Percentiles rank a stretch among this genome's conserved stretches.
Conservation (phyloP, 1,139 yeast species). For the Pneumocystis sp. region DNA sequence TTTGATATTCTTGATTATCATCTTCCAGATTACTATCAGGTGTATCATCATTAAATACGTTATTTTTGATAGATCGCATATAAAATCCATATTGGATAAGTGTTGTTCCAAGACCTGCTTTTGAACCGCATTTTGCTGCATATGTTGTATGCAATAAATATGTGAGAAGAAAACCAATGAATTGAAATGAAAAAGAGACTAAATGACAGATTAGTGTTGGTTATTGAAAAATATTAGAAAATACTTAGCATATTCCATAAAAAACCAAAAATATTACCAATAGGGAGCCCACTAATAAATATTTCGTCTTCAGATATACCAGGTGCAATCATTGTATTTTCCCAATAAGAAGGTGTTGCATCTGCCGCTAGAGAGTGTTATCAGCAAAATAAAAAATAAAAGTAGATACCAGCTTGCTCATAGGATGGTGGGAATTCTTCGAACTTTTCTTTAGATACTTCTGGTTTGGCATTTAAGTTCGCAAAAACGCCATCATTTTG, state of each 20-base stretch:
- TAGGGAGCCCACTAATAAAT: slow-evolving; percentile 89
- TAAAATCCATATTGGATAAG: slow-evolving; percentile 63
- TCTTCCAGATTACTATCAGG: slow-evolving; percentile 20
- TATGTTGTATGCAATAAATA: slow-evolving; percentile 88
- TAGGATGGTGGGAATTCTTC: slow-evolving; percentile 49
- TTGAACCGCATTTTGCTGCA: slow-evolving; percentile 91
- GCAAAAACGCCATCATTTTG: slow-evolving; percentile 78
- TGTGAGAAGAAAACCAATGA: slow-evolving; percentile 81
- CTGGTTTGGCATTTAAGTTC: slow-evolving; percentile 78
- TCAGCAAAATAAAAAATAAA: slow-evolving; percentile 21
- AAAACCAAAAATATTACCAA: slow-evolving; percentile 78
- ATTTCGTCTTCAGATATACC: slow-evolving; percentile 68
- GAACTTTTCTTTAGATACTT: slow-evolving; percentile 22
- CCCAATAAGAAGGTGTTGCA: slow-evolving; percentile 95
- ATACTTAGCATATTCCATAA: slow-evolving; percentile 70
- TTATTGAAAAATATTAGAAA: not conserved
- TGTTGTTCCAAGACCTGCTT: slow-evolving; percentile 83
- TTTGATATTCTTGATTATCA: slow-evolving; percentile 20
- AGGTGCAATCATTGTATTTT: slow-evolving; percentile 69
- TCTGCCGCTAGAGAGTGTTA: slow-evolving; percentile 95
- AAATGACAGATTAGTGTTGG: not conserved
- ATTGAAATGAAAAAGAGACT: slow-evolving; percentile 74
- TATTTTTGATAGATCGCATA: slow-evolving; percentile 39
- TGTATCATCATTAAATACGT: slow-evolving; percentile 23
- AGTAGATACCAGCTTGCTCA: not conserved